phyloP scores from a whole-genome alignment of 495 filamentous ascomycete species.

The Annulohypoxylon bovei region DNA sequence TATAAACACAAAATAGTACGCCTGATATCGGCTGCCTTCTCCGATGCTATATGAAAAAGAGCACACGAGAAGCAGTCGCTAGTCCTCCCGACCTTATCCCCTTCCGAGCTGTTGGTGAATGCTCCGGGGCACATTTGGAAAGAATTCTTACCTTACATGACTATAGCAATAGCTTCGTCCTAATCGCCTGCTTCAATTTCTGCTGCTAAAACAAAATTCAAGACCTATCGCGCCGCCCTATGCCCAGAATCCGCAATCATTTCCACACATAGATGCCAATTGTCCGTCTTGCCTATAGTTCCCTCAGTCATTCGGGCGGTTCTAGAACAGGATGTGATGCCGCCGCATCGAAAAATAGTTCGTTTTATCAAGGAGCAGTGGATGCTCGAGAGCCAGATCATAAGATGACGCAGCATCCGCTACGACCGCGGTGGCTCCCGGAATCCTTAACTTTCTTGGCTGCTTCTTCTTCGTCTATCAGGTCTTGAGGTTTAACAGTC shows the following conservation, averaged over 20 bases:
- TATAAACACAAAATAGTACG: slow-evolving; percentile 38
- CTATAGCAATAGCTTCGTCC: slow-evolving; percentile 11
- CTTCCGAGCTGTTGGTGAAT: slow-evolving; percentile 11
- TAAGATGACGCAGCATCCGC: slow-evolving; percentile 86
- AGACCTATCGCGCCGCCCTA: slow-evolving; percentile 38
- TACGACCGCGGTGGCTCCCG: slow-evolving; percentile 68
- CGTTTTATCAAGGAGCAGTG: slow-evolving; percentile 8
- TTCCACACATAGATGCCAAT: slow-evolving; percentile 34
- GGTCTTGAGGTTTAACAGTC: slow-evolving; percentile 88
- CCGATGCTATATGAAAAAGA: slow-evolving; percentile 24
- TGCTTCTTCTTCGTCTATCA: slow-evolving; percentile 86
- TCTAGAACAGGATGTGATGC: slow-evolving; percentile 35
- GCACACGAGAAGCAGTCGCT: slow-evolving; percentile 17
- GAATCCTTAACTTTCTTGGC: slow-evolving; percentile 76
- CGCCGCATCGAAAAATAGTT: slow-evolving; percentile 25
- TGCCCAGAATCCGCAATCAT: slow-evolving; percentile 39
- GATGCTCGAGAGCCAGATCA: slow-evolving; percentile 33
- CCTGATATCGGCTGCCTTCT: slow-evolving; percentile 26
- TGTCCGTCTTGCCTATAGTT: slow-evolving; percentile 26
- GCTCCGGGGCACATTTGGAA: slow-evolving; percentile 13
- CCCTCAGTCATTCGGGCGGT: slow-evolving; percentile 5
- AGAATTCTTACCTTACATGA: slow-evolving; percentile 16
- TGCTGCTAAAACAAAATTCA: slow-evolving; percentile 22
- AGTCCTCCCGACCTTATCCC: slow-evolving; percentile 8
- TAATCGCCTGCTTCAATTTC: slow-evolving; percentile 37